Base-by-base conservation (phyloP, 1,284 basidiomycete genomes). In the Cutaneotrichosporon spelunceum region DNA sequence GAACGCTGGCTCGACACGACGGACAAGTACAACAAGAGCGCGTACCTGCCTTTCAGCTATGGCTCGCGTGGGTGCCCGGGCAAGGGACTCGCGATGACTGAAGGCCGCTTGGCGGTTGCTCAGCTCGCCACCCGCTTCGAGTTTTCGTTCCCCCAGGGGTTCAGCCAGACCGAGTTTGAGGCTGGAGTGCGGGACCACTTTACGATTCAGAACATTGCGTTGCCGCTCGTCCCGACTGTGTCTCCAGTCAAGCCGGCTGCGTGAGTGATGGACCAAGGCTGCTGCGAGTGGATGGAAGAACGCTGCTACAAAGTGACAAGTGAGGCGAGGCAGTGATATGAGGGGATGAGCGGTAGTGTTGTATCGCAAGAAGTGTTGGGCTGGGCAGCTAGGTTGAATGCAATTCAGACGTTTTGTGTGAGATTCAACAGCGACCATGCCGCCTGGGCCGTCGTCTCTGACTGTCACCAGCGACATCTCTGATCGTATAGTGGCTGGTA, bases 1-100 rank as follows among this genome's bases (percentile, higher is more conserved):
- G 79, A 82, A 50, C 82, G 86, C 23, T 87, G 85, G 86, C 68
- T 85, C 26, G 80, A 83, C 23, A 21, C 16, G 16, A 39, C 16
- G 3, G 29, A 14, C 44, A 27, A 6, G 44, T 7, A 23, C 59
- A 53, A 61, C 59, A 34, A 47, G 45, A 57, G 44, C 14, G 59
- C 59, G 4, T 61, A 34, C 36, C 54, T 61, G 27, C 59, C 59
- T 5, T 61, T 61, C 49, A 45, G 45, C 33, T 61, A 53, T 24
- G 59, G 59, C 10, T 24, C 54, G 8, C 34, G 59, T 10, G n/a
- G 45, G 16, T 61, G 59, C 21, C 59, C 59, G 8, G 59, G 59
- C 27, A 56, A 53, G 27, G 48, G 36, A 4, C 59, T 61, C 8
- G 59, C 59, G 19, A 42, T 61, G 45, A n/a, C 47, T 16, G 59